phyloP scores from a whole-genome alignment of 768 basidiomycete species.

The Rossbeevera mucosa region DNA sequence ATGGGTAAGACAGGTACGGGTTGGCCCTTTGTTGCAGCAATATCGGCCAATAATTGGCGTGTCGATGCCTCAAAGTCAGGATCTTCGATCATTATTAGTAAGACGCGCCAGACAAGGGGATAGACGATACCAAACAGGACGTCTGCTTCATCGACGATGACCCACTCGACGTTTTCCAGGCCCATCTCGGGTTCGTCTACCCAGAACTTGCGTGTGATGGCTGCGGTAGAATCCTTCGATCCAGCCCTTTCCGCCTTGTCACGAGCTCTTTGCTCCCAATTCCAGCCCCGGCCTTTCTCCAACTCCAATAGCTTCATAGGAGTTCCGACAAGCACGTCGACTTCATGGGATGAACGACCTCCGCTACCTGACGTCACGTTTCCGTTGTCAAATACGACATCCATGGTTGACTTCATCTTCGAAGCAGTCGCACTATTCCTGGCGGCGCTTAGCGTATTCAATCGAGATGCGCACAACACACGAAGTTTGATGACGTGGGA shows the following conservation, averaged over 20 bases:
- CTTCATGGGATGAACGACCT: conserved; percentile 16
- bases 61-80: conserved; percentile 80
- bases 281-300: conserved; percentile 51
- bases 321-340: conserved; percentile 64
- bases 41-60: conserved; percentile 61
- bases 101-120: neutral
- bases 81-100: conserved; percentile 43
- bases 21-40: conserved; percentile 54
- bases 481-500: conserved; percentile 73
- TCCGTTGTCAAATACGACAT: conserved; percentile 16
- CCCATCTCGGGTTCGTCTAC: conserved; percentile 54
- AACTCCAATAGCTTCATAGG: conserved; percentile 61
- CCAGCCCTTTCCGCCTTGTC: conserved; percentile 23
- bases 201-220: conserved; percentile 33
- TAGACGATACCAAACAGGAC: conserved; percentile 68
- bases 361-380: conserved; percentile 24
- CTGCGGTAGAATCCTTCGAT: conserved; percentile 18
- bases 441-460: conserved; percentile 38
- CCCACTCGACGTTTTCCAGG: conserved; percentile 76
- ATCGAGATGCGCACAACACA: conserved; percentile 64
- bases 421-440: conserved; percentile 39
- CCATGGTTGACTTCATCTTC: conserved; percentile 38
- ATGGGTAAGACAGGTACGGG: conserved; percentile 14
- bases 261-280: conserved; percentile 33
- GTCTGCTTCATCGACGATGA: conserved; percentile 89